Evolutionary conservation across 257 asterid species (phyloP).

Genomic region (Misopates orontium): DNA sequence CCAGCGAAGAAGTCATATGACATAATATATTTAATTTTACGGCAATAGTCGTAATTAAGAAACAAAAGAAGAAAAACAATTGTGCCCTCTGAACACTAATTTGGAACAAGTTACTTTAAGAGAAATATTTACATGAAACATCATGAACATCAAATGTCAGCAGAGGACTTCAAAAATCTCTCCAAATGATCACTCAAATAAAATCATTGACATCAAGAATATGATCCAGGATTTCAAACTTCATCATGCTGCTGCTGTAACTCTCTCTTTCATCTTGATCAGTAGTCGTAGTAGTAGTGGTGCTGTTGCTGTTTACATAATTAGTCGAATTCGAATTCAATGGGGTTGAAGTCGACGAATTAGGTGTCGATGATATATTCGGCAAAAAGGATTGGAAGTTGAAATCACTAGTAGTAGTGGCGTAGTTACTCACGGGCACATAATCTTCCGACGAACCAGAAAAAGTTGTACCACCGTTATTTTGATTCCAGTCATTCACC

Average conservation of each 20-base stretch:
- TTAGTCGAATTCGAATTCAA: constrained; percentile 44
- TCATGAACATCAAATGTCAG: constrained; percentile 19
- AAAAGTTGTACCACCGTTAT: neutral
- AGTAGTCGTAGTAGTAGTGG: constrained; percentile 8
- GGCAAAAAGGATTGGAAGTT: constrained; percentile 62
- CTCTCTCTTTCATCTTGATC: constrained; percentile 66
- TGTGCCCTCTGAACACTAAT: too few species aligned
- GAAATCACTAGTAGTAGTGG: constrained; percentile 40
- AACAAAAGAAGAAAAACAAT: too few species aligned
- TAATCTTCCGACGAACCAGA: constrained; percentile 22
- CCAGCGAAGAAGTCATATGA: too few species aligned
- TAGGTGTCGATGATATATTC: constrained; percentile 63
- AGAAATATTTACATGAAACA: constrained; percentile 21
- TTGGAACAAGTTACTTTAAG: too few species aligned
- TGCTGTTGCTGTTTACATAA: constrained; percentile 26
- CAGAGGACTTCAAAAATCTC: constrained; percentile 20
- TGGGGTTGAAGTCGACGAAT: constrained; percentile 58
- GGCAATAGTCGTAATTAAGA: too few species aligned
- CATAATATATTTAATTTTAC: too few species aligned
- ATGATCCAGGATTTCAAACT: constrained; percentile 53
- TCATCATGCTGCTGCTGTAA: constrained; percentile 60
- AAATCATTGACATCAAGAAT: constrained; percentile 52
- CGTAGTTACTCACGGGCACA: constrained; percentile 34
- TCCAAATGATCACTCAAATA: constrained; percentile 29
- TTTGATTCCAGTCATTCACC: constrained; percentile 18